phyloP scores from a whole-genome alignment of 768 basidiomycete genomes.

The Candolleomyces aberdarensis region DNA sequence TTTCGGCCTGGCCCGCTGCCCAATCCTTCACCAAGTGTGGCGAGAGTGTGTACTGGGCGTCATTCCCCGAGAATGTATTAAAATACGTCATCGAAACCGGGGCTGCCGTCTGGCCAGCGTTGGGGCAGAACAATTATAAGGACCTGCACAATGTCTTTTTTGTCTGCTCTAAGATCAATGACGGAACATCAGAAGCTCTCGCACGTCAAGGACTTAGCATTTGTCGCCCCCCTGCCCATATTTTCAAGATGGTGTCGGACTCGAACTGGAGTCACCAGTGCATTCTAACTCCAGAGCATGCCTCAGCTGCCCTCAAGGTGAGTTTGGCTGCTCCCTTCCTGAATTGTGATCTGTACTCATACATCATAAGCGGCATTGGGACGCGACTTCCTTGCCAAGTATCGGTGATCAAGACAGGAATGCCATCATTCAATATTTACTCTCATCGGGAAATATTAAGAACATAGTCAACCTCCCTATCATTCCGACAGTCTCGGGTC shows the following conservation, averaged over 20 bases:
- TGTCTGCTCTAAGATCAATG: slow-evolving; percentile 17
- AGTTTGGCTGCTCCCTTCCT: slow-evolving; percentile 8
- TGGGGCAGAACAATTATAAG: slow-evolving; percentile 6
- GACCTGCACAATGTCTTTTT: slow-evolving; percentile 20
- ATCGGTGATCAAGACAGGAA: neutral
- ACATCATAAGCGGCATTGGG: neutral
- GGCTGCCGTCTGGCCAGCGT: slow-evolving; percentile 33
- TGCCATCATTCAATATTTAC: slow-evolving; percentile 29
- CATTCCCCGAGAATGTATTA: slow-evolving; percentile 28
- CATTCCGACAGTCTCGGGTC: slow-evolving; percentile 24
- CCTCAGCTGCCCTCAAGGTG: neutral
- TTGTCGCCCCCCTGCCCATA: slow-evolving; percentile 26
- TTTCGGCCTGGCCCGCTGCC: slow-evolving; percentile 37
- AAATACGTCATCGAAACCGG: slow-evolving; percentile 19
- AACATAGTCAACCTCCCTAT: slow-evolving; percentile 37
- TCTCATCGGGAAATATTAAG: slow-evolving; percentile 27
- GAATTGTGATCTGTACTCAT: neutral
- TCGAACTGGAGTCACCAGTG: slow-evolving; percentile 8
- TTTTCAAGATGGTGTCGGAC: slow-evolving; percentile 25
- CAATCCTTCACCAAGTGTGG: slow-evolving; percentile 30
- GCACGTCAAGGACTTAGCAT: slow-evolving; percentile 30
- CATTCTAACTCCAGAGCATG: slow-evolving; percentile 5
- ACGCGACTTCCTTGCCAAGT: neutral
- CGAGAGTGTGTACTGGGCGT: slow-evolving; percentile 38
- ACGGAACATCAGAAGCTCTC: slow-evolving; percentile 25